Percentiles rank a stretch among this genome's conserved stretches.
Conservation (phyloP, 352 stramenopile genomes). For the Phytophthora aleatoria region DNA sequence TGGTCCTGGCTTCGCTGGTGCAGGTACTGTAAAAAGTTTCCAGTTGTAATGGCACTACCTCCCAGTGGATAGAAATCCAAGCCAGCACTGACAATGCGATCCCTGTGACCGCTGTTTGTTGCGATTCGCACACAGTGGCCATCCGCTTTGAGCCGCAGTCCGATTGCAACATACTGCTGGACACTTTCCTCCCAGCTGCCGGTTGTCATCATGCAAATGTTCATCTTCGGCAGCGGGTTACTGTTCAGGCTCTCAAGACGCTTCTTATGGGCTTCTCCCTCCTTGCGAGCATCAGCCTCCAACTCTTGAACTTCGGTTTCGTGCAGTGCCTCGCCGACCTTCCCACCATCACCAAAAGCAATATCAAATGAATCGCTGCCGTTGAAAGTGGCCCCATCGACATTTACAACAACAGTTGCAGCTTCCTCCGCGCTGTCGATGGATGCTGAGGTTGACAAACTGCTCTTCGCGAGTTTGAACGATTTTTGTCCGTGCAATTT, state of each 20-base stretch:
- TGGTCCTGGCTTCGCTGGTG: slow-evolving; percentile 42
- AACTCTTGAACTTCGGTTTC: slow-evolving; percentile 33
- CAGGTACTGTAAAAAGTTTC: slow-evolving; percentile 53
- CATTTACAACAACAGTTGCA: slow-evolving; percentile 20
- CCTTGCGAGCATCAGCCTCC: slow-evolving; percentile 23
- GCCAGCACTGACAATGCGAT: slow-evolving; percentile 60
- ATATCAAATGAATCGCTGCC: slow-evolving; percentile 41
- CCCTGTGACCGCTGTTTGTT: slow-evolving; percentile 76
- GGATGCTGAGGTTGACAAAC: neutral
- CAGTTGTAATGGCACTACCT: slow-evolving; percentile 49
- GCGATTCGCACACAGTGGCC: slow-evolving; percentile 92
- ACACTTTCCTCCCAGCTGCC: slow-evolving; percentile 76
- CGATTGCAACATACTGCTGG: slow-evolving; percentile 78
- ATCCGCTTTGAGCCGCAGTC: slow-evolving; percentile 65
- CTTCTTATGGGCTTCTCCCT: slow-evolving; percentile 34
- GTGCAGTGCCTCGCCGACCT: slow-evolving; percentile 30
- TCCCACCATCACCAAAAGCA: slow-evolving; percentile 32
- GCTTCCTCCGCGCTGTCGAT: slow-evolving; percentile 10
- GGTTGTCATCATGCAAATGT: slow-evolving; percentile 71
- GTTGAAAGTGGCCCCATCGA: slow-evolving; percentile 36
- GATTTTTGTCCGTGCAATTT: slow-evolving; percentile 22
- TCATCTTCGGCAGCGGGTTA: slow-evolving; percentile 57
- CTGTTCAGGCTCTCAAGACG: slow-evolving; percentile 25
- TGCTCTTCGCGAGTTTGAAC: slow-evolving; percentile 25
- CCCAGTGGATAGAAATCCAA: slow-evolving; percentile 77